These are phyloP conservation scores for Tilletia indica DNA, from an alignment of 1,284 basidiomycete species.

Conservation along the genomic window DNA sequence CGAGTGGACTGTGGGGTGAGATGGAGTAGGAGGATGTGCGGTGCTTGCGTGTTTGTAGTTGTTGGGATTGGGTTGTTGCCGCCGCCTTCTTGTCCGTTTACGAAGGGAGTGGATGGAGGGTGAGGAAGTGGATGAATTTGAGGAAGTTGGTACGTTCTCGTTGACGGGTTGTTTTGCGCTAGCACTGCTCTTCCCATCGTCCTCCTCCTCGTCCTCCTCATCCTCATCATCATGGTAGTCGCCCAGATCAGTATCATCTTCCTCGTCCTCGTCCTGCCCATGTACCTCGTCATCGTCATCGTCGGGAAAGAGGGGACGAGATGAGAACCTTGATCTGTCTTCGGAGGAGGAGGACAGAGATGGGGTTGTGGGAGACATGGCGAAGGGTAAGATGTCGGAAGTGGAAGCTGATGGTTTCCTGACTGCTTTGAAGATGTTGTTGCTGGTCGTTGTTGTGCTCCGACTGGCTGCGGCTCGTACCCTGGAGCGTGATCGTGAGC, in stretches of 20 bases:
- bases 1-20: conserved; percentile 6
- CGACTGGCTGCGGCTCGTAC: neutral
- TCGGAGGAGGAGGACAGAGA: neutral
- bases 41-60: neutral
- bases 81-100: neutral
- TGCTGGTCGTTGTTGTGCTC: neutral
- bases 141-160: neutral
- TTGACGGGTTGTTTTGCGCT: neutral
- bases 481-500: neutral
- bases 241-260: neutral
- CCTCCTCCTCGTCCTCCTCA: neutral
- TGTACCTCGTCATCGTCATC: neutral
- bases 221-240: neutral
- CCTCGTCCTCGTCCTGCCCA: neutral
- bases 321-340: conserved; percentile 7
- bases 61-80: neutral
- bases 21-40: conserved; percentile 13
- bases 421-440: neutral
- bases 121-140: neutral
- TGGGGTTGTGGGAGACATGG: conserved; percentile 3
- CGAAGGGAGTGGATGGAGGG: neutral
- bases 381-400: conserved; percentile 12
- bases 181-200: neutral
- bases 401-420: conserved; percentile 3
- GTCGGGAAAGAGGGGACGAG: conserved; percentile 9